Percentiles rank a stretch among this genome's conserved stretches.
These are phyloP conservation scores for Boletus sp. DNA, from an alignment of 768 basidiomycete species.

Conservation along the genomic window DNA sequence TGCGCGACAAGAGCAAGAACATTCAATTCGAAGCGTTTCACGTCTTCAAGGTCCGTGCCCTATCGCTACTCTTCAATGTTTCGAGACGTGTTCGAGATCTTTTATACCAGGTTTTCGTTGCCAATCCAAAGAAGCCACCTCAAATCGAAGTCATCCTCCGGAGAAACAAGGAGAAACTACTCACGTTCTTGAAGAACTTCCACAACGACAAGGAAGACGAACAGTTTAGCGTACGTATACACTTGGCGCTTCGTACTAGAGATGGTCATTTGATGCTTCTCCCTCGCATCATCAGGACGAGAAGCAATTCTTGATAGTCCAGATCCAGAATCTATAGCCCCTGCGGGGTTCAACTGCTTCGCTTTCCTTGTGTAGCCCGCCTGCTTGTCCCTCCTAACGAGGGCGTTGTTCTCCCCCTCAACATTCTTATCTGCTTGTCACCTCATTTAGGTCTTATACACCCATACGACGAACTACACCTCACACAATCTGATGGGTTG, in stretches of 20 bases:
- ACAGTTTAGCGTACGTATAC: constrained; percentile 74
- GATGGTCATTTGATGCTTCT: background rate
- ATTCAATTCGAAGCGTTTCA: constrained; percentile 99
- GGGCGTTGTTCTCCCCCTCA: background rate
- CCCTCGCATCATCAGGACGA: constrained; percentile 55
- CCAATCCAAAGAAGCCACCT: constrained; percentile 98
- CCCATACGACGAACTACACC: background rate
- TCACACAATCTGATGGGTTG: background rate
- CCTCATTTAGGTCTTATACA: background rate
- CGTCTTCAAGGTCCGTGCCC: constrained; percentile 87
- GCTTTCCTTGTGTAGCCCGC: background rate
- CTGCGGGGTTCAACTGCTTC: background rate
- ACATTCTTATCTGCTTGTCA: constrained; percentile 9
- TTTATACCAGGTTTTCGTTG: constrained; percentile 80
- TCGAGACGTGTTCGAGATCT: background rate
- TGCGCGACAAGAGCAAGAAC: constrained; percentile 98
- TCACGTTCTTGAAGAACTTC: constrained; percentile 86
- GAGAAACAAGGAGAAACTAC: constrained; percentile 90
- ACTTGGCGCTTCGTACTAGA: background rate
- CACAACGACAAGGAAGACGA: constrained; percentile 99
- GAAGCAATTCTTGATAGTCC: constrained; percentile 93
- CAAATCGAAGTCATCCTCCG: constrained; percentile 89
- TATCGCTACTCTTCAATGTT: background rate
- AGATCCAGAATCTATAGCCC: constrained; percentile 73
- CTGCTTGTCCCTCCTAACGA: background rate